These are phyloP conservation scores for Daldinia eschscholtzii DNA, from an alignment of 2,329 filamentous ascomycete genomes.

Conservation along the genomic window DNA sequence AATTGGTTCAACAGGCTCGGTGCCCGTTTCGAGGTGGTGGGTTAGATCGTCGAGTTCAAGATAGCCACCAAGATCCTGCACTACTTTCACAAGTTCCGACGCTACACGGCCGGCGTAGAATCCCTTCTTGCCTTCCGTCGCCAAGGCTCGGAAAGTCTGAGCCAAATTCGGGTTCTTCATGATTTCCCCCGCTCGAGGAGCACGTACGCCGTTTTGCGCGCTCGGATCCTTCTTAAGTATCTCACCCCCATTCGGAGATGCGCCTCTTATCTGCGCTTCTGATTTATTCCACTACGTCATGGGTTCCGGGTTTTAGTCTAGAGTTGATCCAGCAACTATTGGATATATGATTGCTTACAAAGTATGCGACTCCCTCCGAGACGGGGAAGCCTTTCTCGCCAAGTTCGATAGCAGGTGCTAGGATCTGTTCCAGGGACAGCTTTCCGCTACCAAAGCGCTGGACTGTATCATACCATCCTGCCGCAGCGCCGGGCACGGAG, in stretches of 20 bases:
- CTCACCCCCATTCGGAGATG: constrained; percentile 88
- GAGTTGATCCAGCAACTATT: background rate
- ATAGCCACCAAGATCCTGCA: constrained; percentile 80
- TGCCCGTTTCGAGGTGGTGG: constrained; percentile 76
- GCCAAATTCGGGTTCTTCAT: constrained; percentile 88
- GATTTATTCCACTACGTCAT: constrained; percentile 74
- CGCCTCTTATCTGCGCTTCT: constrained; percentile 73
- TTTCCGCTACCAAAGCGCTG: constrained; percentile 92
- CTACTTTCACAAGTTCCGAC: constrained; percentile 82
- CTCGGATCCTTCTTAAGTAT: constrained; percentile 84
- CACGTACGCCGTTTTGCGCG: constrained; percentile 76
- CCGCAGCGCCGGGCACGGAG: constrained; percentile 89
- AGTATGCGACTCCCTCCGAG: constrained; percentile 78
- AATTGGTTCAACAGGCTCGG: constrained; percentile 86
- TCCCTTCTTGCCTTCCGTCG: constrained; percentile 84
- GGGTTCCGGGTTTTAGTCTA: background rate
- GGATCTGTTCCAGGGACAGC: constrained; percentile 79
- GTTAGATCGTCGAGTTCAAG: constrained; percentile 84
- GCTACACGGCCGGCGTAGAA: constrained; percentile 92
- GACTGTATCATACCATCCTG: constrained; percentile 92
- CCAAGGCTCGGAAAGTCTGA: constrained; percentile 83
- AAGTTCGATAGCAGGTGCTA: constrained; percentile 85
- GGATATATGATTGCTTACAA: constrained; percentile 64
- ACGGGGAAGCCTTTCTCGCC: constrained; percentile 93
- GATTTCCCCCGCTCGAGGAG: constrained; percentile 84